A percentile compares a stretch with the other conserved stretches of the same genome.
Conservation (phyloP, 2,329 filamentous ascomycete genomes). For the Knoxdaviesia proteae region DNA sequence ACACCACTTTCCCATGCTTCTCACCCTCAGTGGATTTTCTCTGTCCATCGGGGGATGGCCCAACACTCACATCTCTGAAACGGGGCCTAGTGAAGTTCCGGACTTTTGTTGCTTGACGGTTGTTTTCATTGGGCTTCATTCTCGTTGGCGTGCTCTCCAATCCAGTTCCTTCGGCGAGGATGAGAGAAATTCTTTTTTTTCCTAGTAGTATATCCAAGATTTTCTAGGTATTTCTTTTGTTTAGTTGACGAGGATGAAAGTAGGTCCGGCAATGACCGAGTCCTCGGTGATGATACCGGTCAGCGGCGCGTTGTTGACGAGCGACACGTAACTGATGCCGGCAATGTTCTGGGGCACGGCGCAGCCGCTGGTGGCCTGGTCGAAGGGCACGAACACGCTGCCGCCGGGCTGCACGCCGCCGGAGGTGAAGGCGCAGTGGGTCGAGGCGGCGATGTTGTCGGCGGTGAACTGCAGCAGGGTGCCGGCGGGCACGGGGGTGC, state of each 20-base stretch:
- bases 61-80: too few species aligned
- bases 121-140: too few species aligned
- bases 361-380: conserved; percentile 29
- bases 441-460: conserved; percentile 26
- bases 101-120: too few species aligned
- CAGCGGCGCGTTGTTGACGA: conserved; percentile 32
- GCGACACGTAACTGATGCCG: conserved; percentile 46
- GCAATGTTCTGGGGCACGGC: conserved; percentile 38
- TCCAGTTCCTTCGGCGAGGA: too few species aligned
- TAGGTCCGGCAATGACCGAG: conserved; percentile 44
- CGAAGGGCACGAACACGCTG: conserved; percentile 37
- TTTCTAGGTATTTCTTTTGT: not conserved
- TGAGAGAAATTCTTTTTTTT: too few species aligned
- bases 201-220: too few species aligned
- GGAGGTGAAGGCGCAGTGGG: conserved; percentile 47
- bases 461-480: conserved; percentile 24
- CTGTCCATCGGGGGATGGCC: too few species aligned
- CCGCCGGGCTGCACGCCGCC: conserved; percentile 33
- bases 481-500: conserved; percentile 15
- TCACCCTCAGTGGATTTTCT: too few species aligned
- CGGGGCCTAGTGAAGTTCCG: too few species aligned
- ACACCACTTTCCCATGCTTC: too few species aligned
- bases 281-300: conserved; percentile 34
- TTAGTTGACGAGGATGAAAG: conserved; percentile 33
- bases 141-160: too few species aligned